Evolutionary conservation across 2,329 filamentous ascomycete species (phyloP), one percentile per base, ranked within the genome.

Genomic region (Aplosporella prunicola): DNA sequence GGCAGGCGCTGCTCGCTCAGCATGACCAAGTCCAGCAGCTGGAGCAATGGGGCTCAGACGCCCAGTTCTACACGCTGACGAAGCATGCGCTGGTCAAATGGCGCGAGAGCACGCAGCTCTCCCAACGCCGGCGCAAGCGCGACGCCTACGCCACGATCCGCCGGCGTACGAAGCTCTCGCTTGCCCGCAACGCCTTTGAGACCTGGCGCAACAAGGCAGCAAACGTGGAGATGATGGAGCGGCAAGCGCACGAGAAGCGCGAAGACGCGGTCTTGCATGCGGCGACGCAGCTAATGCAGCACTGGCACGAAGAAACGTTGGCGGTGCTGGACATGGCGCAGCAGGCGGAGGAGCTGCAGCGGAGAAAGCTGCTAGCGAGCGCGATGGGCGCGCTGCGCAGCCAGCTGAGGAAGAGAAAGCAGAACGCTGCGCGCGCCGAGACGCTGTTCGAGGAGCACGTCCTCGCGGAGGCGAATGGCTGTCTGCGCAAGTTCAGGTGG

Each of bases 401-500:
- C 40, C 48, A 3, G 38, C 57, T 9, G 49, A 57, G 5, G 45
- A 45, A 0, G 44, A 62, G 38, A 51, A 61, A 2, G 36, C 63
- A 16, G 62, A 67, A 48, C 10, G 26, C 30, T 5, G 32, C 35
- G 10, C 27, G 27, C 10, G 73, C 73, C 9, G 42, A 58, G 3
- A 52, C 58, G 1, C 59, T 73, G 23, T 51, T 63, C 34, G 62
- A 66, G 17, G 60, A 69, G 40, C 66, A 64, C 27, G 55, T 67
- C 4, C 62, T 70, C 9, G 56, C 63, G 16, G 55, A 65, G 4
- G 67, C 71, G 10, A 60, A 62, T 9, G 57, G 56, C 10, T 63
- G 62, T 16, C 56, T 78, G 40, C 72, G 71, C 49, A 72, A 67
- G 47, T 56, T 78, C n/a, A 73, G 71, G 36, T 70, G 76, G 55